phyloP scores from a whole-genome alignment of 2,329 filamentous ascomycete genomes.

The Colletotrichum shisoi region DNA sequence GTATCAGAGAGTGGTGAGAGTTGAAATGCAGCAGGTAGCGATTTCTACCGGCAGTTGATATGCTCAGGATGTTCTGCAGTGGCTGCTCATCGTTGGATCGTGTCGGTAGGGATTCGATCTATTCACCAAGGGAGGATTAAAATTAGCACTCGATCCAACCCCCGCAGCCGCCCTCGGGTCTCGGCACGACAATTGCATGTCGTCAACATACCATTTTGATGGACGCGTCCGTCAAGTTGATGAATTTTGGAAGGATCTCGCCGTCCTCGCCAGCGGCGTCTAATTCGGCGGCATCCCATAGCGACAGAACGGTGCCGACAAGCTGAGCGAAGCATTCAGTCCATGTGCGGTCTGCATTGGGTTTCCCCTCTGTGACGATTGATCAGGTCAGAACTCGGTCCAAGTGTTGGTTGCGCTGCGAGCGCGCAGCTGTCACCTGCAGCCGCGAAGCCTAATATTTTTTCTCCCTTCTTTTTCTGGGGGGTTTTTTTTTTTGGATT shows the following conservation, averaged over 20 bases:
- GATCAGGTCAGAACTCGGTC: slow-evolving; percentile 19
- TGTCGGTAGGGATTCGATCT: slow-evolving; percentile 91
- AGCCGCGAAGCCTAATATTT: slow-evolving; percentile 12
- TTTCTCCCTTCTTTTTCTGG: no score
- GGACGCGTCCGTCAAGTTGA: slow-evolving; percentile 96
- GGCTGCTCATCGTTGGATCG: slow-evolving; percentile 78
- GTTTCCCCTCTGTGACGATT: slow-evolving; percentile 73
- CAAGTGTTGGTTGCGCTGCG: background rate
- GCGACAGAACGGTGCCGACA: slow-evolving; percentile 89
- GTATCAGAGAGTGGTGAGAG: slow-evolving; percentile 87
- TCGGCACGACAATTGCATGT: slow-evolving; percentile 2
- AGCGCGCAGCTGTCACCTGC: slow-evolving; percentile 6
- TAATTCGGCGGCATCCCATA: slow-evolving; percentile 94
- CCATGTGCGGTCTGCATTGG: slow-evolving; percentile 88
- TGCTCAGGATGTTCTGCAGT: slow-evolving; percentile 91
- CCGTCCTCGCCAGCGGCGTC: slow-evolving; percentile 86
- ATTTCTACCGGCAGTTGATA: slow-evolving; percentile 95
- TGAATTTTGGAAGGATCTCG: slow-evolving; percentile 88
- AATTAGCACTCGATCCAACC: slow-evolving; percentile 30
- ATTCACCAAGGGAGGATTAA: slow-evolving; percentile 22
- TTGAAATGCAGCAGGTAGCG: slow-evolving; percentile 96
- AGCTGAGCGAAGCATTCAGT: slow-evolving; percentile 97
- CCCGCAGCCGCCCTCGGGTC: slow-evolving; percentile 12
- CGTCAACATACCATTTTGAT: slow-evolving; percentile 84
- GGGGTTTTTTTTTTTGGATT: background rate